phyloP scores from a whole-genome alignment of 768 basidiomycete genomes.

The Udeniomyces megalosporus region DNA sequence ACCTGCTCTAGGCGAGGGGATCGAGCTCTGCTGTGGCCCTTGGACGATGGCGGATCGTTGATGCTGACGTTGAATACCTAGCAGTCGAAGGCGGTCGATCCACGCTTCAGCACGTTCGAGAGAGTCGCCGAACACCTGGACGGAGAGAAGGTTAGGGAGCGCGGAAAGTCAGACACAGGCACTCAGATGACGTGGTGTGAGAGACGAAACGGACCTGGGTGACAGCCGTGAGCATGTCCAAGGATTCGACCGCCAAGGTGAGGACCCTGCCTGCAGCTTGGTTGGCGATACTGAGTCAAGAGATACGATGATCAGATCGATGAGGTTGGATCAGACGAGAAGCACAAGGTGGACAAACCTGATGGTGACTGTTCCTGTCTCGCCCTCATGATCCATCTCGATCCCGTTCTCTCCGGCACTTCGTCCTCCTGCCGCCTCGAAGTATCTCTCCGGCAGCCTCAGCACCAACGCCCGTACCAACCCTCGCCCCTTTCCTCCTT shows the following conservation, averaged over 20 bases:
- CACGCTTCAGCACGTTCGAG: conserved; percentile 37
- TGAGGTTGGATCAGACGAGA: no score
- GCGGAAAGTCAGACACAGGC: conserved; percentile 41
- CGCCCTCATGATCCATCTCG: no score
- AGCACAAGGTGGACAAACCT: no score
- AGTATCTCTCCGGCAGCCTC: conserved; percentile 53
- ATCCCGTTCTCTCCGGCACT: conserved; percentile 32
- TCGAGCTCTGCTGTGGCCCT: no score
- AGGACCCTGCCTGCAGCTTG: conserved; percentile 66
- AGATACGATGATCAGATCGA: no score
- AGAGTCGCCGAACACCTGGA: neutral
- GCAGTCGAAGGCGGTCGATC: conserved; percentile 62
- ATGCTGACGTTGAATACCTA: conserved; percentile 50
- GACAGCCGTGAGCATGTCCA: conserved; percentile 82
- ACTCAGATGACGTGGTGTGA: conserved; percentile 71
- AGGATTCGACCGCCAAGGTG: conserved; percentile 70
- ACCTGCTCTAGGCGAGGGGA: no score
- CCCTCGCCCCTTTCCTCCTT: conserved; percentile 31
- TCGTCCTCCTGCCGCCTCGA: conserved; percentile 49
- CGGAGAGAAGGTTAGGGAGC: neutral
- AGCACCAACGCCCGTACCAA: conserved; percentile 58
- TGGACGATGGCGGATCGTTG: no score
- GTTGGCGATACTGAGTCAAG: conserved; percentile 38
- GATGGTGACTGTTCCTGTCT: conserved; percentile 55
- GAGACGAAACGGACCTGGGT: conserved; percentile 77